These are phyloP conservation scores for Kalanchoe fedtschenkoi DNA, from an alignment of 164 flowering plant genomes.

Conservation along the genomic window DNA sequence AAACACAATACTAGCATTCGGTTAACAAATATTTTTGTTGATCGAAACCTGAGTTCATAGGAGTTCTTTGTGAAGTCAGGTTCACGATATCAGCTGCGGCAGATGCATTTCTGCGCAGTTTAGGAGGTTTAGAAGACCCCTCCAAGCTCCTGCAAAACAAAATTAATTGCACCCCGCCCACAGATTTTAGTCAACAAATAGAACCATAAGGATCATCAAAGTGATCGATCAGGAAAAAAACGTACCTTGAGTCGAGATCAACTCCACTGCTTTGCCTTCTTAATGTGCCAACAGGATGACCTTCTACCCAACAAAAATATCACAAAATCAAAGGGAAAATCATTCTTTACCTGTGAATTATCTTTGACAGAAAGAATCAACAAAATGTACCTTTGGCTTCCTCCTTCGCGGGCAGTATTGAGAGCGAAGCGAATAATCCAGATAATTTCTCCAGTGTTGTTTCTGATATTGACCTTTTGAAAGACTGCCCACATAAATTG, in stretches of 20 bases:
- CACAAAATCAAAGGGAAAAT: not conserved
- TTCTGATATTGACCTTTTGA: conserved; percentile 74
- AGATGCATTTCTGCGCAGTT: conserved; percentile 74
- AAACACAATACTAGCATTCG: no score
- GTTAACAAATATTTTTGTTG: no score
- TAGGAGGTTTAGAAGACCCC: conserved; percentile 29
- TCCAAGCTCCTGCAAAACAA: conserved; percentile 38
- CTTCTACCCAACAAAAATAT: not conserved
- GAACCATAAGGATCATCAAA: not conserved
- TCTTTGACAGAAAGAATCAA: not conserved
- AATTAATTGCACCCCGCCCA: not conserved
- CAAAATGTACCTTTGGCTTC: conserved; percentile 40
- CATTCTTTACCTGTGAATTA: not conserved
- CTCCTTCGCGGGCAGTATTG: conserved; percentile 43
- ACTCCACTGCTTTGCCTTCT: conserved; percentile 73
- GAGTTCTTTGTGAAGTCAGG: conserved; percentile 27
- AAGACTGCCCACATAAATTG: conserved; percentile 32
- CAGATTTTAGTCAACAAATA: not conserved
- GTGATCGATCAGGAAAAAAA: conserved; percentile 6
- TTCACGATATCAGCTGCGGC: conserved; percentile 49
- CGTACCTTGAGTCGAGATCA: conserved; percentile 53
- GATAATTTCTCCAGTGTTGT: conserved; percentile 64
- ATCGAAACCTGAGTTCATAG: conserved; percentile 49
- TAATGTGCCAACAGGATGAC: conserved; percentile 41
- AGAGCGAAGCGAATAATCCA: conserved; percentile 61